Conservation (phyloP, 495 filamentous ascomycete genomes). For the Aspergillus bertholletiae region DNA sequence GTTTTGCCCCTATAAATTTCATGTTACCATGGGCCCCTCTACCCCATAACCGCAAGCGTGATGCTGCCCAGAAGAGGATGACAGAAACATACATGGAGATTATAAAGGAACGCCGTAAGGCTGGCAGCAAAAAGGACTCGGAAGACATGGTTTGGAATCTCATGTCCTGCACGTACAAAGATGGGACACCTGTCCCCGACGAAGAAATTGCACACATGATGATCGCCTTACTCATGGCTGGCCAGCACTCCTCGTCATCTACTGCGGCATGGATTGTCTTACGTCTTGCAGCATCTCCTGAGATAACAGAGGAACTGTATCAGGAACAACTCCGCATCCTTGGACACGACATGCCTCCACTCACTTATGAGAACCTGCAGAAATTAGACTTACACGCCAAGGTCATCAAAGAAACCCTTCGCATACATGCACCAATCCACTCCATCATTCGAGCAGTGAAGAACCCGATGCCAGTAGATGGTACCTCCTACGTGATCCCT, state of each 20-base stretch:
- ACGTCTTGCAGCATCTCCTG: constrained; percentile 51
- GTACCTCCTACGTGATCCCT: constrained; percentile 45
- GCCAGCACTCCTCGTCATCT: constrained; percentile 60
- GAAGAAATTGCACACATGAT: constrained; percentile 64
- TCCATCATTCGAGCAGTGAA: constrained; percentile 60
- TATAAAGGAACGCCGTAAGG: constrained; percentile 48
- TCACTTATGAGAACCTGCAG: constrained; percentile 52
- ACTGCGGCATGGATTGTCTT: constrained; percentile 60
- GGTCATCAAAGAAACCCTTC: constrained; percentile 59
- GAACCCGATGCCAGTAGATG: constrained; percentile 50
- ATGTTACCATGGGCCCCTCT: constrained; percentile 60
- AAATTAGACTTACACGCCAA: constrained; percentile 53
- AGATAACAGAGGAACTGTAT: constrained; percentile 56
- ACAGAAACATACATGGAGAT: constrained; percentile 58
- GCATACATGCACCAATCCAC: constrained; percentile 63
- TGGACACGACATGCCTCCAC: constrained; percentile 45
- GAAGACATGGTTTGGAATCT: constrained; percentile 70
- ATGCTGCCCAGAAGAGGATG: constrained; percentile 55
- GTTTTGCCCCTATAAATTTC: constrained; percentile 64
- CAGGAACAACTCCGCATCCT: constrained; percentile 51
- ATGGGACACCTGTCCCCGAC: constrained; percentile 58
- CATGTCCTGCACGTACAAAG: constrained; percentile 61
- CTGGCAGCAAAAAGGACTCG: constrained; percentile 47
- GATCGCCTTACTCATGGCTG: constrained; percentile 65
- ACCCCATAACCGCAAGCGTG: constrained; percentile 59